A percentile compares a stretch with the other conserved stretches of the same genome.
phyloP scores from a whole-genome alignment of 1,284 basidiomycete genomes.

The Trichosporon sp. region DNA sequence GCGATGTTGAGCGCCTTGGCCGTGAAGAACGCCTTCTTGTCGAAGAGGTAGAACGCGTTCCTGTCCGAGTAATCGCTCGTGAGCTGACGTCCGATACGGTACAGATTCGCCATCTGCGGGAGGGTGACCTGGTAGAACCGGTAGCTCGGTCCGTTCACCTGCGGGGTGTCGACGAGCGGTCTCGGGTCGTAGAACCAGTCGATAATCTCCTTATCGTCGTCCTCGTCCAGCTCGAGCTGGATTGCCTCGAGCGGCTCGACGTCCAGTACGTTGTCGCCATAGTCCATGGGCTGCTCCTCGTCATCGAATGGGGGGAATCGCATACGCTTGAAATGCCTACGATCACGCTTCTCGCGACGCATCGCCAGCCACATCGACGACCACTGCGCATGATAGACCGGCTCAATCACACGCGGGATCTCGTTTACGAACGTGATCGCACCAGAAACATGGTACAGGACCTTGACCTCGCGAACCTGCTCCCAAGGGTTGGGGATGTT shows the following conservation, averaged over 20 bases:
- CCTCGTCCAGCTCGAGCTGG: conserved; percentile 91
- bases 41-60: conserved; percentile 91
- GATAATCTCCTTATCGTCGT: conserved; percentile 90
- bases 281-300: conserved; percentile 96
- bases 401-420: conserved; percentile 93
- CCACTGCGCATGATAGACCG: conserved; percentile 99
- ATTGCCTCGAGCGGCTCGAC: conserved; percentile 98
- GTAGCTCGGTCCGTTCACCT: conserved; percentile 92
- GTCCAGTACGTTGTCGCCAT: conserved; percentile 97
- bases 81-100: conserved; percentile 90
- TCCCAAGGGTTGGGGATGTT: conserved; percentile 99
- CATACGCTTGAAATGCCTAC: conserved; percentile 99
- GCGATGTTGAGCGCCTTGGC: conserved; percentile 98
- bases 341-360: conserved; percentile 97
- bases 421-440: conserved; percentile 99
- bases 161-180: conserved; percentile 82
- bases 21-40: conserved; percentile 97
- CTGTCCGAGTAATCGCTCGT: conserved; percentile 88
- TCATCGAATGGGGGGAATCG: conserved; percentile 99
- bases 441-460: conserved; percentile 98
- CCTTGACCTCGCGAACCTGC: conserved; percentile 95
- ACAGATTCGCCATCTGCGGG: conserved; percentile 94
- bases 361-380: conserved; percentile 99
- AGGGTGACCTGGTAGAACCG: conserved; percentile 89
- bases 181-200: conserved; percentile 99